Percentiles rank a stretch among this genome's conserved stretches.
Conservation (phyloP, 2,329 filamentous ascomycete species). For the Pezicula neosporulosa region DNA sequence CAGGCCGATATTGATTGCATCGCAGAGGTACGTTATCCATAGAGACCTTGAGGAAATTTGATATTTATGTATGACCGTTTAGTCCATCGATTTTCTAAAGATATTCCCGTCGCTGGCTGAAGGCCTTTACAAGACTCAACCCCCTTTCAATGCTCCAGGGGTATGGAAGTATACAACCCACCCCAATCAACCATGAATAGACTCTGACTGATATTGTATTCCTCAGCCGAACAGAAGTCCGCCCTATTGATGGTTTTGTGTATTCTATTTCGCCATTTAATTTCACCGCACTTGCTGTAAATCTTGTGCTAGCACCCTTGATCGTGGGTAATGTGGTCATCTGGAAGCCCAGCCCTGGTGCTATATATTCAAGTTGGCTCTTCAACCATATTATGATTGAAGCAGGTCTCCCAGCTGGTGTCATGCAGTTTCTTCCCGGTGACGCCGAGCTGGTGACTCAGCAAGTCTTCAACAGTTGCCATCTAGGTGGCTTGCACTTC, state of each 20-base stretch:
- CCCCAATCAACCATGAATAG: too few relatives aligned
- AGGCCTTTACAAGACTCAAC: too few relatives aligned
- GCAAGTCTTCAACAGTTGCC: conserved; percentile 66
- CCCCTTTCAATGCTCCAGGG: too few relatives aligned
- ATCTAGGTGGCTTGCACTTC: conserved; percentile 87
- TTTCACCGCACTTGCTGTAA: conserved; percentile 89
- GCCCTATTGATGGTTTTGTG: conserved; percentile 87
- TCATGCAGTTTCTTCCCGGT: conserved; percentile 89
- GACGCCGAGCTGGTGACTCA: conserved; percentile 79
- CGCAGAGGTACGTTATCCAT: too few relatives aligned
- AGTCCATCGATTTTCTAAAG: too few relatives aligned
- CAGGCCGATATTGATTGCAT: conserved; percentile 87
- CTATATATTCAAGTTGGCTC: conserved; percentile 83
- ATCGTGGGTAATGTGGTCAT: conserved; percentile 89
- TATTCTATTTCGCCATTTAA: conserved; percentile 93
- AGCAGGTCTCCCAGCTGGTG: conserved; percentile 79
- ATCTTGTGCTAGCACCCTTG: conserved; percentile 76
- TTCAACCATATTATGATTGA: conserved; percentile 85
- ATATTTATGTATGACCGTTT: too few relatives aligned
- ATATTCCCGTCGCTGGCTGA: too few relatives aligned
- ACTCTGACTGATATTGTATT: too few relatives aligned
- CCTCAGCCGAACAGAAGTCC: conserved; percentile 70
- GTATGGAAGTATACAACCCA: too few relatives aligned
- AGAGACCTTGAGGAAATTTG: too few relatives aligned
- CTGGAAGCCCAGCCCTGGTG: conserved; percentile 89